phyloP scores from a whole-genome alignment of 1,139 yeast species.

The Sugiyamaella neomexicana region DNA sequence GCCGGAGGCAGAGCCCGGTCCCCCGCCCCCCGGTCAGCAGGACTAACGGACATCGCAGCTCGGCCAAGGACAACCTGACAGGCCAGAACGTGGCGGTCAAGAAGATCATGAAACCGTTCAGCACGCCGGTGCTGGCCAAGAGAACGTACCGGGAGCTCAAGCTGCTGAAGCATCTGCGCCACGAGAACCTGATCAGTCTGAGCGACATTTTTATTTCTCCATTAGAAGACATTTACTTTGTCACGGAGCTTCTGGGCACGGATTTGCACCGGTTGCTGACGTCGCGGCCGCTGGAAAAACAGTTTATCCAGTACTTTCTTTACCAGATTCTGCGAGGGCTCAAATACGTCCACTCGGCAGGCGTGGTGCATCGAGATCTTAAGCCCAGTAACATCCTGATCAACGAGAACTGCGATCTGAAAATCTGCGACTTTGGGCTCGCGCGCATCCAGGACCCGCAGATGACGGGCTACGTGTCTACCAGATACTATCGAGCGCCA shows the following conservation, averaged over 20 bases:
- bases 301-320: constrained; percentile 92
- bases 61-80: constrained; percentile 89
- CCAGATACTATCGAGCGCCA: constrained; percentile 96
- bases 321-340: constrained; percentile 91
- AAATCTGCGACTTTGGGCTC: constrained; percentile 94
- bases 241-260: constrained; percentile 94
- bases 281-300: constrained; percentile 91
- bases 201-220: constrained; percentile 96
- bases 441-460: constrained; percentile 98
- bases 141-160: constrained; percentile 95
- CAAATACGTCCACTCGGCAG: constrained; percentile 95
- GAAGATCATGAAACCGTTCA: constrained; percentile 96
- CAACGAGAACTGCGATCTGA: constrained; percentile 93
- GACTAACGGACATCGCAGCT: constrained; percentile 38
- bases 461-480: constrained; percentile 98
- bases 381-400: constrained; percentile 91
- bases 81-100: constrained; percentile 95
- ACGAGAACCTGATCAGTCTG: constrained; percentile 88
- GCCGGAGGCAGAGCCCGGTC: constrained; percentile 3
- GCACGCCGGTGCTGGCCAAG: constrained; percentile 91
- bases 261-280: constrained; percentile 89
- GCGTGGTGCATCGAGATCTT: constrained; percentile 92
- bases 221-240: constrained; percentile 93
- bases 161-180: constrained; percentile 86
- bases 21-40: background rate